Evolutionary conservation across 305 asterid species (phyloP).

Genomic region (Fraxinus greggii): DNA sequence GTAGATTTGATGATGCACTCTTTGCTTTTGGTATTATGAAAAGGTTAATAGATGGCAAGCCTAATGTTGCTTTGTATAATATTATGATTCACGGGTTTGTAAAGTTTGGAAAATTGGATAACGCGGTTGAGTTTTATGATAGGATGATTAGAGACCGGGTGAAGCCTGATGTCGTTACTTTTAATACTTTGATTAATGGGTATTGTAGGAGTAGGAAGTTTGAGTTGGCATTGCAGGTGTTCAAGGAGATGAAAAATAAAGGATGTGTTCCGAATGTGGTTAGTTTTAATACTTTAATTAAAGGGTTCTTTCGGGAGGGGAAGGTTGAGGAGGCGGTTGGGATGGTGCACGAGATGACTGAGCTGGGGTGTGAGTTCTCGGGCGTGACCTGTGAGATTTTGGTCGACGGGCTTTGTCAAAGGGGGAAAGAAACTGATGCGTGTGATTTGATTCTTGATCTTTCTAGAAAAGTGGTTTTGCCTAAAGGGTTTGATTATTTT

Average conservation of each 20-base stretch:
- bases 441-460: conserved; percentile 60
- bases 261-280: conserved; percentile 89
- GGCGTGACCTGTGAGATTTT: conserved; percentile 79
- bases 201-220: conserved; percentile 54
- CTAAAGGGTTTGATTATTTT: conserved; percentile 51
- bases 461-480: conserved; percentile 56
- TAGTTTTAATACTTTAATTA: conserved; percentile 82
- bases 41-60: conserved; percentile 74
- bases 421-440: conserved; percentile 50
- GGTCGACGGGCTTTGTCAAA: conserved; percentile 64
- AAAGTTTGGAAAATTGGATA: conserved; percentile 51
- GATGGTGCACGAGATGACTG: conserved; percentile 81
- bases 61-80: conserved; percentile 59
- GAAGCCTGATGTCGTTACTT: conserved; percentile 68
- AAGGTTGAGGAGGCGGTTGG: conserved; percentile 67
- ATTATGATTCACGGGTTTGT: conserved; percentile 71
- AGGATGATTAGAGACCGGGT: conserved; percentile 64
- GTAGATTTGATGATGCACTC: conserved; percentile 60
- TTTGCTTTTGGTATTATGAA: conserved; percentile 62
- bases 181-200: conserved; percentile 79
- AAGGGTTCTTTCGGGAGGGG: conserved; percentile 70
- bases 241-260: conserved; percentile 74
- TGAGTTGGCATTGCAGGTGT: conserved; percentile 63
- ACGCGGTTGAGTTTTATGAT: conserved; percentile 57
- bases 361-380: conserved; percentile 69